phyloP scores from a whole-genome alignment of 2,329 filamentous ascomycete species.

The Colletotrichum sp. region DNA sequence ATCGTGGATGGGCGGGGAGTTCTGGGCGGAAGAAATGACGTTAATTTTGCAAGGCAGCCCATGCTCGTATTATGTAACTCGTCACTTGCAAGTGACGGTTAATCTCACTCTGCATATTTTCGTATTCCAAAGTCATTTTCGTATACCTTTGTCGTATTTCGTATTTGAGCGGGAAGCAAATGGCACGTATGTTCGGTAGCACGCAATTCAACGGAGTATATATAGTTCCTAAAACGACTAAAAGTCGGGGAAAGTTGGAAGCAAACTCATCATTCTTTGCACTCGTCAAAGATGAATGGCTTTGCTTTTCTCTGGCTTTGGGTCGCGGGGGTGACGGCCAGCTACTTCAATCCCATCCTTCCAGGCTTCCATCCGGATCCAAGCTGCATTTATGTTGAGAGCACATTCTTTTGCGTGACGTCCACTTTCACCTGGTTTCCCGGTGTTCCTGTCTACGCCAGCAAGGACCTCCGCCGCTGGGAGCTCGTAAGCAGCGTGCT shows the following conservation, averaged over 20 bases:
- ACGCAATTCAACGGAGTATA: neutral
- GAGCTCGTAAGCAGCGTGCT: slow-evolving; percentile 26
- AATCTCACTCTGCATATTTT: neutral
- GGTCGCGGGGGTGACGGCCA: neutral
- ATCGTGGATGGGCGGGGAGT: neutral
- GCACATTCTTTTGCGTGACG: slow-evolving; percentile 46
- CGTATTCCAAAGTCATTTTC: neutral
- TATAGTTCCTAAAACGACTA: neutral
- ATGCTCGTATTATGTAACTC: neutral
- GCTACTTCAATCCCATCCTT: slow-evolving; percentile 30
- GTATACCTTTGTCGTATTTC: neutral
- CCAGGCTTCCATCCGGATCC: slow-evolving; percentile 35
- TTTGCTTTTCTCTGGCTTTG: neutral
- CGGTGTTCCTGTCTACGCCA: slow-evolving; percentile 47
- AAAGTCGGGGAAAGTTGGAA: neutral
- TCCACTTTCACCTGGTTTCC: slow-evolving; percentile 67
- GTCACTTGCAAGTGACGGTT: fast-evolving
- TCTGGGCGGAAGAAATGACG: neutral
- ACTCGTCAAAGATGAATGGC: neutral
- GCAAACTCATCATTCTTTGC: neutral
- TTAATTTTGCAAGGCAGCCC: neutral
- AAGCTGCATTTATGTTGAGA: slow-evolving; percentile 29
- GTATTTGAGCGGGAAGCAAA: neutral
- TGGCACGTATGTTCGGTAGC: neutral
- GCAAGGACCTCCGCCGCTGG: slow-evolving; percentile 34